Percentiles rank a stretch among this genome's conserved stretches.
Evolutionary conservation across 2,329 filamentous ascomycete genomes (phyloP).

Genomic region (Epichloe gansuensis): DNA sequence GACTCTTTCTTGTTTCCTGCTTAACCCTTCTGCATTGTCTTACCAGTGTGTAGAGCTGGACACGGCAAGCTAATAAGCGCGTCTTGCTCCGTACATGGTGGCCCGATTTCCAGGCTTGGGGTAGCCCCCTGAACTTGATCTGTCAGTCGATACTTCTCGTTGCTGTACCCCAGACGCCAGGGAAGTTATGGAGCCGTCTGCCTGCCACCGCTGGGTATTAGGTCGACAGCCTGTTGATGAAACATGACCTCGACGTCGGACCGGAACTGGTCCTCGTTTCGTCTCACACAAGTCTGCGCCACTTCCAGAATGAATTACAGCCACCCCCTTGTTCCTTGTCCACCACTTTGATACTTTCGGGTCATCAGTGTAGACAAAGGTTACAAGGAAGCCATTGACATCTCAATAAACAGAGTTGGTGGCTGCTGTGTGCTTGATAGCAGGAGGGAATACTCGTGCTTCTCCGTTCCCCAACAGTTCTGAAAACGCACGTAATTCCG

Average conservation of each 20-base stretch:
- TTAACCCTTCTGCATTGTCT: not conserved
- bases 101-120: not conserved
- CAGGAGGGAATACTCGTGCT: not conserved
- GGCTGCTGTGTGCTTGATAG: not conserved
- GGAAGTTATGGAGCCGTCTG: not conserved
- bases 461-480: not conserved
- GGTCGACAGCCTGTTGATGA: not conserved
- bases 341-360: not conserved
- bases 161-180: not conserved
- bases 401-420: not conserved
- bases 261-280: not conserved
- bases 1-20: not conserved
- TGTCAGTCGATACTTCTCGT: constrained; percentile 1
- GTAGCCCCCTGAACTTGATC: not conserved
- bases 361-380: not conserved
- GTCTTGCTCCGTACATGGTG: not conserved
- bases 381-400: no score
- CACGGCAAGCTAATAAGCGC: not conserved
- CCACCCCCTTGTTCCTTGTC: not conserved
- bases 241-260: not conserved
- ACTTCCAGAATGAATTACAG: not conserved
- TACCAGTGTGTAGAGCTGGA: not conserved
- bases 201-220: not conserved
- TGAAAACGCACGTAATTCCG: not conserved
- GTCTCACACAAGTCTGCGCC: not conserved